Evolutionary conservation across 805 yeast genomes (phyloP).

Genomic region (Gaillardinia entomophila): DNA sequence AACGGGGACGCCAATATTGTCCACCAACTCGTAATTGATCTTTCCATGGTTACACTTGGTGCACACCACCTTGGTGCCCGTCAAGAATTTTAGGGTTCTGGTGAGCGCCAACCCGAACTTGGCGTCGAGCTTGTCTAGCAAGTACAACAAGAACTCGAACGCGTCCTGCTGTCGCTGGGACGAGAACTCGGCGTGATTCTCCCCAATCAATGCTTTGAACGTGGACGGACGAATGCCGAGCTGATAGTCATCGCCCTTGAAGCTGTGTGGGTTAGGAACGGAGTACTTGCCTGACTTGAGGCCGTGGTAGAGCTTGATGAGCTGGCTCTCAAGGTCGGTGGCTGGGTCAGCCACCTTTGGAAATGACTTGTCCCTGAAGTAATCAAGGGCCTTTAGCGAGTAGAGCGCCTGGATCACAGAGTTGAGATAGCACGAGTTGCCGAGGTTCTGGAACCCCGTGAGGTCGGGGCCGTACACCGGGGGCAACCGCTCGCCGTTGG

Average conservation of each 20-base stretch:
- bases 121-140: slow-evolving; percentile 57
- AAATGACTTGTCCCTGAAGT: slow-evolving; percentile 30
- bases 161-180: slow-evolving; percentile 95
- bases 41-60: slow-evolving; percentile 55
- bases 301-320: slow-evolving; percentile 77
- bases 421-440: slow-evolving; percentile 88
- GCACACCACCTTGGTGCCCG: slow-evolving; percentile 60
- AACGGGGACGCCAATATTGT: slow-evolving; percentile 60
- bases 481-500: slow-evolving; percentile 56
- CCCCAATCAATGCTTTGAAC: slow-evolving; percentile 73
- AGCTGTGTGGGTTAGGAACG: slow-evolving; percentile 37
- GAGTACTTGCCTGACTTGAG: slow-evolving; percentile 70
- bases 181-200: slow-evolving; percentile 73
- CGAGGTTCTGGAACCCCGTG: slow-evolving; percentile 85
- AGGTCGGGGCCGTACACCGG: slow-evolving; percentile 72
- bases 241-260: slow-evolving; percentile 50
- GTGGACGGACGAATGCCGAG: slow-evolving; percentile 71
- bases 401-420: slow-evolving; percentile 74
- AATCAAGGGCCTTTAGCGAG: slow-evolving; percentile 31
- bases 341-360: slow-evolving; percentile 45
- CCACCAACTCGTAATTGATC: slow-evolving; percentile 49
- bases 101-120: slow-evolving; percentile 42
- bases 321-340: slow-evolving; percentile 64
- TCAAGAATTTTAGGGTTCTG: slow-evolving; percentile 55
- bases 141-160: slow-evolving; percentile 73